Conservation (phyloP, 805 yeast species). For the Sungouiozyma intestinalis region DNA sequence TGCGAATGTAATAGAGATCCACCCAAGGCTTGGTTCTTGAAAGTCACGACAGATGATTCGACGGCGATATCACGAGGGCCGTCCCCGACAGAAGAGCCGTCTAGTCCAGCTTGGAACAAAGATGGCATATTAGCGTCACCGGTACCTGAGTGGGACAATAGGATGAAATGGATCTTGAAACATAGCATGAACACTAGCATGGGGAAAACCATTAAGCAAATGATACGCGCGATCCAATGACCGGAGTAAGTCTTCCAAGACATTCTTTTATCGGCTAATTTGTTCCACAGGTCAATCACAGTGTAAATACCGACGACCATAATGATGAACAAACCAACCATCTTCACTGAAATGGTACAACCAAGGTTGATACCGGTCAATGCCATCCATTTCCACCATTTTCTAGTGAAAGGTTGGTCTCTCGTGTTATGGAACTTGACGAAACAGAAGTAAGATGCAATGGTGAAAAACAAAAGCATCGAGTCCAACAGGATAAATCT, state of each 20-base stretch:
- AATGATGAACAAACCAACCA: slow-evolving; percentile 93
- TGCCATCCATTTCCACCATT: slow-evolving; percentile 93
- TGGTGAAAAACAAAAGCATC: slow-evolving; percentile 65
- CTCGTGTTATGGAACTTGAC: slow-evolving; percentile 44
- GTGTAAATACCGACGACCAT: slow-evolving; percentile 84
- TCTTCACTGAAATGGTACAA: slow-evolving; percentile 83
- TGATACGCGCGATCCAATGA: slow-evolving; percentile 59
- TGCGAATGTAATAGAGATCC: slow-evolving; percentile 85
- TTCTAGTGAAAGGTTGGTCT: slow-evolving; percentile 44
- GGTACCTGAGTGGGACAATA: slow-evolving; percentile 68
- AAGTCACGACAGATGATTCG: slow-evolving; percentile 42
- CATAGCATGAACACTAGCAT: slow-evolving; percentile 48
- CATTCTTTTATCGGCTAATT: slow-evolving; percentile 57
- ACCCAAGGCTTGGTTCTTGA: slow-evolving; percentile 59
- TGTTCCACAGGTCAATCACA: slow-evolving; percentile 74
- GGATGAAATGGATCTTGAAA: slow-evolving; percentile 69
- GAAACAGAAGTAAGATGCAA: slow-evolving; percentile 54
- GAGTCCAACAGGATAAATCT: slow-evolving; percentile 71
- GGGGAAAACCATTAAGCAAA: slow-evolving; percentile 57
- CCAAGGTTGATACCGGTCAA: slow-evolving; percentile 83
- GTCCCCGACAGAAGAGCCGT: slow-evolving; percentile 51
- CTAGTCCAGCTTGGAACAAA: slow-evolving; percentile 67
- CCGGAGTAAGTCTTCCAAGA: slow-evolving; percentile 37
- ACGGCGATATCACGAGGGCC: slow-evolving; percentile 66
- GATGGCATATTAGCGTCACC: slow-evolving; percentile 77